Percentiles rank a stretch among this genome's conserved stretches.
phyloP scores from a whole-genome alignment of 495 filamentous ascomycete genomes.

The Rhizodiscina lignyota region DNA sequence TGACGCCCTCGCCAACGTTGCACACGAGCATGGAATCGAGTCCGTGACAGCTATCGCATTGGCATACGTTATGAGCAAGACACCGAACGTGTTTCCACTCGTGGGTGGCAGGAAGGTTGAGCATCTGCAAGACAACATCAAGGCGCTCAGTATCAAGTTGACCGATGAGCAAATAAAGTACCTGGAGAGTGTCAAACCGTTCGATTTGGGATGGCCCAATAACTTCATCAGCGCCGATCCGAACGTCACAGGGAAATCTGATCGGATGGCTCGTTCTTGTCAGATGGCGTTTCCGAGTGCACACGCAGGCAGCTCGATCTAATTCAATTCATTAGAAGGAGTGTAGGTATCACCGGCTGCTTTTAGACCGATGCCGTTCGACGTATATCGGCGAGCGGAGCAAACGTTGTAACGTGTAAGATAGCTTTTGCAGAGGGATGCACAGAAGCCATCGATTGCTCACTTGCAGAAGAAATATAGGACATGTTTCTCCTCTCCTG shows the following conservation, averaged over 20 bases:
- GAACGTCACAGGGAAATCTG: conserved; percentile 13
- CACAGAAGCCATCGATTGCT: no score
- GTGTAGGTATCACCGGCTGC: no score
- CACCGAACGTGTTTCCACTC: conserved; percentile 60
- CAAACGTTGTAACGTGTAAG: no score
- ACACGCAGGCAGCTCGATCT: no score
- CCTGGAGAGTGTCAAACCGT: conserved; percentile 32
- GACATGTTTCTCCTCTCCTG: no score
- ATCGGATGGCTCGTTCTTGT: no score
- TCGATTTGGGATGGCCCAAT: conserved; percentile 37
- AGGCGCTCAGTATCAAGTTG: conserved; percentile 16
- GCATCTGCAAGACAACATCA: conserved; percentile 43
- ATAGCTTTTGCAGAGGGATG: no score
- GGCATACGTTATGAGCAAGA: conserved; percentile 58
- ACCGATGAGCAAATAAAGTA: conserved; percentile 37
- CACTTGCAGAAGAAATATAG: no score
- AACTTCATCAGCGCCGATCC: conserved; percentile 27
- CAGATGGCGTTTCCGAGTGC: no score
- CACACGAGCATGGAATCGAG: conserved; percentile 18
- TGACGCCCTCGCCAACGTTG: conserved; percentile 39
- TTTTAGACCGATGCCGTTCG: no score
- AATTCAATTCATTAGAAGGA: no score
- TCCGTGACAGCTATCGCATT: conserved; percentile 35
- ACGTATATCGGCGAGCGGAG: no score
- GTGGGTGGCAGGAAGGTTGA: conserved; percentile 51